Conservation (phyloP, 331 rosid species). For the Stylosanthes scabra region DNA sequence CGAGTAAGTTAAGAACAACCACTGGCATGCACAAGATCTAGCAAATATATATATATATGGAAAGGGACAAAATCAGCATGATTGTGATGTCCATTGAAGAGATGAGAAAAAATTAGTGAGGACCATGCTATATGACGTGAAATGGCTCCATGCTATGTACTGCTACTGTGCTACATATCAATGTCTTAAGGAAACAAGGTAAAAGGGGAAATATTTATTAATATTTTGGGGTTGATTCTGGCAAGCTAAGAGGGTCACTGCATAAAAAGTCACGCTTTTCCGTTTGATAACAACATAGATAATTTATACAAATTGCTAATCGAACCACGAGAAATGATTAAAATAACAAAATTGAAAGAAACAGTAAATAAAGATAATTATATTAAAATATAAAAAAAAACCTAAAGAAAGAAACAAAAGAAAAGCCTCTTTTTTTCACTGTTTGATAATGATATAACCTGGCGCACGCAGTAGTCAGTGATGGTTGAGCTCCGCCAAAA, state of each 20-base stretch:
- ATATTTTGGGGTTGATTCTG: conserved; percentile 19
- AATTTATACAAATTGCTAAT: neutral
- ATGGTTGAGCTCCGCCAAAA: neutral
- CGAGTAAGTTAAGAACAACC: conserved; percentile 23
- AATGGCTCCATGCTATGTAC: too few relatives aligned
- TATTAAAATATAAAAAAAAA: too few relatives aligned
- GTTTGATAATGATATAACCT: neutral
- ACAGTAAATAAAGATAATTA: too few relatives aligned
- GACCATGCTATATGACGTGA: too few relatives aligned
- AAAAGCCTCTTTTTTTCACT: too few relatives aligned
- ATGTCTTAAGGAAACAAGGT: too few relatives aligned
- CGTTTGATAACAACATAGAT: conserved; percentile 4
- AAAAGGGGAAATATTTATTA: too few relatives aligned
- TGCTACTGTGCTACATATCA: too few relatives aligned
- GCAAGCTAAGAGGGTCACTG: conserved; percentile 50
- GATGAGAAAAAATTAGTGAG: too few relatives aligned
- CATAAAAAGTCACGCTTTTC: conserved; percentile 64
- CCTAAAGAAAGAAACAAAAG: too few relatives aligned
- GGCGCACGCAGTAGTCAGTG: neutral
- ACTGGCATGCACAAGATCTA: conserved; percentile 49
- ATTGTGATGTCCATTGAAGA: too few relatives aligned
- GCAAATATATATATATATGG: conserved; percentile 18
- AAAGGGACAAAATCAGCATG: neutral
- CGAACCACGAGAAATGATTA: neutral
- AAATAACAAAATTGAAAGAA: too few relatives aligned